A percentile compares a stretch with the other conserved stretches of the same genome.
Conservation (phyloP, 2,329 filamentous ascomycete genomes). For the Pseudovirgaria hyperparasitica region DNA sequence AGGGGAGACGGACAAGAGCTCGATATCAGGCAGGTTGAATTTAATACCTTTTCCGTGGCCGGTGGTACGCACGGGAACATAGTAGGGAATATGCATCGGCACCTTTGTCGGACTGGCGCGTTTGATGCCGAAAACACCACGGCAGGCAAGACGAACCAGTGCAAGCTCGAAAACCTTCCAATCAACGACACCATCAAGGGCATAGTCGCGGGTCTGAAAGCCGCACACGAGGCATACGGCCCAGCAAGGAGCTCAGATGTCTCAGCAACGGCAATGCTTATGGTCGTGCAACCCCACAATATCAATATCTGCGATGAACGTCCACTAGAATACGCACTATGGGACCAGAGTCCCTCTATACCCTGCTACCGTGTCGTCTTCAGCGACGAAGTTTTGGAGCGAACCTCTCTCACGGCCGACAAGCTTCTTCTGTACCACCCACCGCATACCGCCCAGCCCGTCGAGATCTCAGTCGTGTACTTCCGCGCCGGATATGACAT, state of each 20-base stretch:
- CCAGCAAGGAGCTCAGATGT: slow-evolving; percentile 6
- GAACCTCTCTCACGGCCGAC: slow-evolving; percentile 16
- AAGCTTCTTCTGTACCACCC: slow-evolving; percentile 26
- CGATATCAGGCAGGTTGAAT: slow-evolving; percentile 31
- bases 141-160: not conserved
- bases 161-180: slow-evolving; percentile 11
- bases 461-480: slow-evolving; percentile 32
- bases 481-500: slow-evolving; percentile 31
- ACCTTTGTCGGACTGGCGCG: slow-evolving; percentile 14
- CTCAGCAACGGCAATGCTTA: slow-evolving; percentile 23
- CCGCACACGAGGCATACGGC: slow-evolving; percentile 23
- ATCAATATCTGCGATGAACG: slow-evolving; percentile 34
- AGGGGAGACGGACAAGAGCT: slow-evolving; percentile 2
- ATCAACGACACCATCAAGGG: slow-evolving; percentile 19
- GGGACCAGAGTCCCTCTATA: slow-evolving; percentile 16
- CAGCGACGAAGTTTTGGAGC: slow-evolving; percentile 15
- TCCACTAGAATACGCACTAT: slow-evolving; percentile 32
- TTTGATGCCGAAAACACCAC: slow-evolving; percentile 14
- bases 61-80: slow-evolving; percentile 28
- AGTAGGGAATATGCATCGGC: slow-evolving; percentile 29
- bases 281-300: slow-evolving; percentile 32
- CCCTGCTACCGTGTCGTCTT: slow-evolving; percentile 26
- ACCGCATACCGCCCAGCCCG: slow-evolving; percentile 5
- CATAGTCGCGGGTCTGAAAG: slow-evolving; percentile 17
- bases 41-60: slow-evolving; percentile 32